Conservation (phyloP, 345 rosid genomes). For the Theobroma cacao region DNA sequence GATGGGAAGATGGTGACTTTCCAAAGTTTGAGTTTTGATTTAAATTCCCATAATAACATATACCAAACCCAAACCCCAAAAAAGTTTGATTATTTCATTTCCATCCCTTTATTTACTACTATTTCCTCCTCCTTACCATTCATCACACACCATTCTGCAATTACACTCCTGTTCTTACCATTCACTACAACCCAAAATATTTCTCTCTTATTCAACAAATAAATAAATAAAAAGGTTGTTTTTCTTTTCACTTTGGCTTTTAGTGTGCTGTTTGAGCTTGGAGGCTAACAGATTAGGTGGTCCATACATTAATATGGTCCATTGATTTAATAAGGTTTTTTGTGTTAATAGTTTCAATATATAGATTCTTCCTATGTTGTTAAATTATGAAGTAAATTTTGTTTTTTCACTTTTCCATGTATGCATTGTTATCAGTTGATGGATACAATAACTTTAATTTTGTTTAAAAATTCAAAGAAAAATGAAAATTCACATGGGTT, state of each 20-base stretch:
- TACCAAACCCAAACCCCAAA: background rate
- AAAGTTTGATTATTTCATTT: background rate
- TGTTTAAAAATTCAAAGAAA: no score
- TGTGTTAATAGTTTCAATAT: background rate
- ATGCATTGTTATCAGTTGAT: no score
- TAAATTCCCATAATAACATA: background rate
- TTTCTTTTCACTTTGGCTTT: background rate
- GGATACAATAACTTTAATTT: no score
- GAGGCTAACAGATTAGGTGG: conserved; percentile 1
- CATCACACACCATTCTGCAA: background rate
- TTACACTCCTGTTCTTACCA: background rate
- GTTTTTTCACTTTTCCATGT: background rate
- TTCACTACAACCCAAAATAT: no score
- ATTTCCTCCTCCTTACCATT: background rate
- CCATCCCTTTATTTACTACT: background rate
- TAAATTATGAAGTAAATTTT: background rate
- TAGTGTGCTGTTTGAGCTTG: background rate
- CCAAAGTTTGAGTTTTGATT: conserved; percentile 7
- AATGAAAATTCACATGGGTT: no score
- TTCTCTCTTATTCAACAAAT: background rate
- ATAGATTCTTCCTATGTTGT: background rate
- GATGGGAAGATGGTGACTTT: conserved; percentile 31
- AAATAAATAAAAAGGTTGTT: background rate
- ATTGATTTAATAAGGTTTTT: background rate
- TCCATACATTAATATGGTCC: background rate